Conservation (phyloP, 441 rosid species). For the Capsella rubella region DNA sequence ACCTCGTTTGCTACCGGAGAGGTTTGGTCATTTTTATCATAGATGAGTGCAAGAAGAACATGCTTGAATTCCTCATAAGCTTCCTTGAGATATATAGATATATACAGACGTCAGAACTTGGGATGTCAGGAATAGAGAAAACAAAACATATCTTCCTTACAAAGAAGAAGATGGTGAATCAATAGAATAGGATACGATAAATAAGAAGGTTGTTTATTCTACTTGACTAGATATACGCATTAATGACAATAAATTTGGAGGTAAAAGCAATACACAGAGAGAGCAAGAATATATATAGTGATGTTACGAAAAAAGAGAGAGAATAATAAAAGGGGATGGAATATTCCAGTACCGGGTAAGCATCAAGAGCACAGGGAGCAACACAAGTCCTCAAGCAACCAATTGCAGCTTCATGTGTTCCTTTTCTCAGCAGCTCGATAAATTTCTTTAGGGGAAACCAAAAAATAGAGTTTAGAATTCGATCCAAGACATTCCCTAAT, state of each 20-base stretch:
- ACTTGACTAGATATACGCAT: neutral
- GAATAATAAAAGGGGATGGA: neutral
- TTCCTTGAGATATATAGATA: conserved; percentile 68
- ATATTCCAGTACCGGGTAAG: conserved; percentile 71
- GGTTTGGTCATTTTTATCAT: conserved; percentile 75
- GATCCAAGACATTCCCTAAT: neutral
- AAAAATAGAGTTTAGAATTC: neutral
- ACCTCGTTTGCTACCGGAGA: conserved; percentile 97
- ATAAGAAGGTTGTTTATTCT: neutral
- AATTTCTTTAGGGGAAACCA: conserved; percentile 64
- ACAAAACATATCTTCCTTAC: neutral
- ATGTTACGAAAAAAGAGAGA: neutral
- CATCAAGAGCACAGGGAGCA: conserved; percentile 97
- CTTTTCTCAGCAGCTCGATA: conserved; percentile 86
- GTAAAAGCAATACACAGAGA: conserved; percentile 3
- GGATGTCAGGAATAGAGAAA: neutral
- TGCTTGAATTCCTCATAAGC: conserved; percentile 99
- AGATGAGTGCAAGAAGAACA: conserved; percentile 88
- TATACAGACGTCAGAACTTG: conserved; percentile 44
- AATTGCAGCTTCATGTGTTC: conserved; percentile 75
- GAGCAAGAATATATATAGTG: neutral
- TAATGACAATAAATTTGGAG: neutral
- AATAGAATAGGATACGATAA: neutral
- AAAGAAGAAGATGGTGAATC: neutral
- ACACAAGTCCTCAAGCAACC: conserved; percentile 77